These are phyloP conservation scores for Xanthoconium separans DNA, from an alignment of 1,284 basidiomycete genomes.

Conservation along the genomic window DNA sequence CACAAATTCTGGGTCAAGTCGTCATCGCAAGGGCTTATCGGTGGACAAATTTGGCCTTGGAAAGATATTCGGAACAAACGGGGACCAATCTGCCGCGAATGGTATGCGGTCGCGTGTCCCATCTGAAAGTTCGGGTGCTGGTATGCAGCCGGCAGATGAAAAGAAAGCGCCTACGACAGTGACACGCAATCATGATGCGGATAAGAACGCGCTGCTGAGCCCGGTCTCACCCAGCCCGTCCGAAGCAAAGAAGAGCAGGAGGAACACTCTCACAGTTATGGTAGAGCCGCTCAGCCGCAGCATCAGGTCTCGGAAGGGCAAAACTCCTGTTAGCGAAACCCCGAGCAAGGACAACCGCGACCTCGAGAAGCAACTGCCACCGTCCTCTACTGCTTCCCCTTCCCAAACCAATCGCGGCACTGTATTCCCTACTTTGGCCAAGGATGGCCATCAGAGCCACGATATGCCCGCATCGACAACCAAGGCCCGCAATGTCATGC, in stretches of 20 bases:
- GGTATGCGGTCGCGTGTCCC: slow-evolving; percentile 39
- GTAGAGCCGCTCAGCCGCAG: slow-evolving; percentile 70
- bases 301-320: slow-evolving; percentile 49
- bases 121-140: slow-evolving; percentile 40
- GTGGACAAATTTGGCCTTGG: slow-evolving; percentile 75
- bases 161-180: slow-evolving; percentile 15
- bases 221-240: slow-evolving; percentile 30
- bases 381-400: slow-evolving; percentile 30
- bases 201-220: slow-evolving; percentile 36
- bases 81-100: slow-evolving; percentile 26
- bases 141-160: slow-evolving; percentile 20
- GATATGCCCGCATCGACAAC: slow-evolving; percentile 64
- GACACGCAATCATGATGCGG: slow-evolving; percentile 5
- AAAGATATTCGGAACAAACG: slow-evolving; percentile 51
- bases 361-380: slow-evolving; percentile 34
- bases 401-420: slow-evolving; percentile 24
- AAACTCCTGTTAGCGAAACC: slow-evolving; percentile 37
- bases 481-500: slow-evolving; percentile 78
- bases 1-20: slow-evolving; percentile 44
- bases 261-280: slow-evolving; percentile 83
- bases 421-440: slow-evolving; percentile 28
- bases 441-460: slow-evolving; percentile 28
- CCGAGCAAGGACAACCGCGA: slow-evolving; percentile 34
- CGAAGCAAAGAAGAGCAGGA: slow-evolving; percentile 55
- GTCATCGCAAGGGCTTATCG: slow-evolving; percentile 62